Evolutionary conservation across 179 eudicot species (phyloP).

Genomic region (Spergularia azorica): DNA sequence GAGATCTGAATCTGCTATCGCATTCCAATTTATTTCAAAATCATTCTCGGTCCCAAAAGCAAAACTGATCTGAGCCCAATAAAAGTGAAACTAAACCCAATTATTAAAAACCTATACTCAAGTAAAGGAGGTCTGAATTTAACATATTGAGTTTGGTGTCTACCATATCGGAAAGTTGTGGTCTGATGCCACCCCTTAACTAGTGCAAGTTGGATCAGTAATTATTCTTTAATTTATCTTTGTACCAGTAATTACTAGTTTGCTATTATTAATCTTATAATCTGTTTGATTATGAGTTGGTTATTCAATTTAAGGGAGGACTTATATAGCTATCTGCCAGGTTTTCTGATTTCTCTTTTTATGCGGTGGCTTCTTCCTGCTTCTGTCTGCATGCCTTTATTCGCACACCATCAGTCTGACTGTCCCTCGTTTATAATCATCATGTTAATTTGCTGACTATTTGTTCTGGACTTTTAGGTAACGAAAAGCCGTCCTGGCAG

Average conservation of each 20-base stretch:
- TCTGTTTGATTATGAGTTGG: neutral
- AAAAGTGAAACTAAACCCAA: neutral
- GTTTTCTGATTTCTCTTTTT: neutral
- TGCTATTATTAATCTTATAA: neutral
- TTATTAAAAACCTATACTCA: no score
- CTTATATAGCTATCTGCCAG: neutral
- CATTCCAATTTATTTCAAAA: neutral
- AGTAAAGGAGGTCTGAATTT: no score
- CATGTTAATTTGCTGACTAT: neutral
- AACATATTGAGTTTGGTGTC: neutral
- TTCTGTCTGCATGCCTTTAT: conserved; percentile 3
- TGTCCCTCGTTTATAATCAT: neutral
- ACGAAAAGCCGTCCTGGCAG: conserved; percentile 92
- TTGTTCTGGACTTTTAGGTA: conserved; percentile 52
- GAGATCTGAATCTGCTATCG: neutral
- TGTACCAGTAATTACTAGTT: neutral
- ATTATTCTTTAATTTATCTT: neutral
- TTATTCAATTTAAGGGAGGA: neutral
- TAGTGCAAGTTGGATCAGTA: neutral
- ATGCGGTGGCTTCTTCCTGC: neutral
- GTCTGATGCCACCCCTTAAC: neutral
- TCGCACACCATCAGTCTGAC: neutral
- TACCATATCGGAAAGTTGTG: neutral
- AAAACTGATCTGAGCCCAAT: neutral
- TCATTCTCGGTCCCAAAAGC: neutral